Evolutionary conservation across 2,329 filamentous ascomycete genomes (phyloP), one percentile per base, ranked within the genome.

Genomic region (Herpotrichia juniperi): DNA sequence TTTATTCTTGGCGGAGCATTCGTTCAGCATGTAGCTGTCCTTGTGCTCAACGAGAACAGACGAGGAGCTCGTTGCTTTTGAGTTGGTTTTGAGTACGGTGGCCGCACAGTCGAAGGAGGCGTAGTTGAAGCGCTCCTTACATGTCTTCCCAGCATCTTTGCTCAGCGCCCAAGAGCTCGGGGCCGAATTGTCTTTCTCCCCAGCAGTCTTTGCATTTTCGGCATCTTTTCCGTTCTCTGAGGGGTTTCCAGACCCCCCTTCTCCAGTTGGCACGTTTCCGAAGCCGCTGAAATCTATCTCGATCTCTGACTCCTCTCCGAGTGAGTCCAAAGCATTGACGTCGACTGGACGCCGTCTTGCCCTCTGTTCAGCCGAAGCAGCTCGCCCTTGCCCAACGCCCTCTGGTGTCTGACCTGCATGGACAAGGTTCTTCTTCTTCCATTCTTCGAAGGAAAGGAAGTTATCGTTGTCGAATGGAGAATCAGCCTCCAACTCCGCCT

Each of bases 121-220:
- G 75, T 96, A 99, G 48, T 96, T 97, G 74, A 96, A 97, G 39
- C 94, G 84, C 75, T 97, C 94, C 74, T 97, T 97, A 82, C 93
- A 97, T 0, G 94, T 99, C 73, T 91, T 96, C 7, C 94, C 94
- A 3, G 94, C 94, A 73, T 97, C 93, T 73, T 96, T 97, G 68
- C 89, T 92, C 31, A 91, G 84, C 55, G 67, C 63, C 60, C 67
- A 72, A 0, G 69, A 63, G 26, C 61, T 67, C n/a, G 68, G 66
- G 2, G 68, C 62, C 12, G 58, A 60, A 42, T 69, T 72, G 50
- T 65, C 67, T 14, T 63, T 59, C 2, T 60, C 69, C 4, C 58
- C 61, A 1, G 58, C 42, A 34, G 59, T 35, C 17, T 60, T 61
- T 19, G 61, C 52, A 3, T 59, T 30, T n/a, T 63, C 55, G 4